phyloP scores from a whole-genome alignment of 2,329 filamentous ascomycete genomes.

The Coniochaeta ligniaria region DNA sequence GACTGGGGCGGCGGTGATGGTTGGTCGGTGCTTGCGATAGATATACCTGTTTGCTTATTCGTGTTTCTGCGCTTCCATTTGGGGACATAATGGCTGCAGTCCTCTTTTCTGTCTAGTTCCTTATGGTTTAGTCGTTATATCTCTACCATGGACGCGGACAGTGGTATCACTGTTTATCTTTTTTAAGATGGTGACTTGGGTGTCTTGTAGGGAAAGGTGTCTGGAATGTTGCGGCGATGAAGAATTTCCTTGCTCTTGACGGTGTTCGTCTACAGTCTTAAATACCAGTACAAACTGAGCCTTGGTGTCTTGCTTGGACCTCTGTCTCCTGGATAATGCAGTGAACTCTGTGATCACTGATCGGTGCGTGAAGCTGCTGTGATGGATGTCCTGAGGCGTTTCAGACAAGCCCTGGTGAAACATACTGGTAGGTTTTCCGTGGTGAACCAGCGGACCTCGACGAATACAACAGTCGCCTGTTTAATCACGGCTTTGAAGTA shows the following conservation, averaged over 20 bases:
- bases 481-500: too few species aligned
- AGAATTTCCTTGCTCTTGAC: background rate
- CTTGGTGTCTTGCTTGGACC: background rate
- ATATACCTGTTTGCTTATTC: constrained; percentile 4
- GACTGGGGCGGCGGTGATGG: background rate
- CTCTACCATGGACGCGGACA: too few species aligned
- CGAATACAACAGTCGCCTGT: too few species aligned
- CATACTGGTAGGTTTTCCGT: background rate
- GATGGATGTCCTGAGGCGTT: background rate
- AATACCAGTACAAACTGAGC: background rate
- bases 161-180: background rate
- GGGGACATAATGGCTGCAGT: background rate
- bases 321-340: background rate
- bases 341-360: background rate
- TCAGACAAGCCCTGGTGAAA: background rate
- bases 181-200: background rate
- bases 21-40: background rate
- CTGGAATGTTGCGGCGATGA: background rate
- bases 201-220: background rate
- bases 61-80: background rate
- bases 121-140: too few species aligned
- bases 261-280: background rate
- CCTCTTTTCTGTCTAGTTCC: background rate
- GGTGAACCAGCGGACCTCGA: too few species aligned
- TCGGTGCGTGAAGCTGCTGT: background rate